phyloP scores from a whole-genome alignment of 1,284 basidiomycete genomes.

The Ganoderma meredithae region DNA sequence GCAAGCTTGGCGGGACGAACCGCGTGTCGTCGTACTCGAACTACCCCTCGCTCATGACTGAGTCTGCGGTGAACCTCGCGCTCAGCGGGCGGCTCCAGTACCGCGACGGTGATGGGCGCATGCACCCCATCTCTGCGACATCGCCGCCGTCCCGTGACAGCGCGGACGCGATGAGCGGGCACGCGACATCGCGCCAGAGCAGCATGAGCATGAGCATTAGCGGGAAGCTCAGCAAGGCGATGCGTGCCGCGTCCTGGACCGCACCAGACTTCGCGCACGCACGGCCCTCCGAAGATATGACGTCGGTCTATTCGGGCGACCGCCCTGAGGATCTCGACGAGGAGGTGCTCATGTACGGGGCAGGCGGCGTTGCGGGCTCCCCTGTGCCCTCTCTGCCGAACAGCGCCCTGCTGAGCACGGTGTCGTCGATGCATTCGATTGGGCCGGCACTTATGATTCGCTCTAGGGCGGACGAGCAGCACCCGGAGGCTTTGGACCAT shows the following conservation, averaged over 20 bases:
- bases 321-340: conserved; percentile 51
- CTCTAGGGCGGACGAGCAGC: conserved; percentile 33
- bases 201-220: conserved; percentile 36
- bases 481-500: conserved; percentile 34
- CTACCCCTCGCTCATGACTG: conserved; percentile 27
- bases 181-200: conserved; percentile 38
- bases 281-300: conserved; percentile 52
- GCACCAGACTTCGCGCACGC: conserved; percentile 47
- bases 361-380: conserved; percentile 56
- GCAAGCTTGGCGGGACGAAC: conserved; percentile 23
- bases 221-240: conserved; percentile 47
- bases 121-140: conserved; percentile 23
- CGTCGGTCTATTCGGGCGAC: conserved; percentile 60
- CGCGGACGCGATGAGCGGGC: conserved; percentile 43
- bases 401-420: conserved; percentile 44
- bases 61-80: conserved; percentile 16
- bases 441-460: conserved; percentile 38
- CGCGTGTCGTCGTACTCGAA: conserved; percentile 31
- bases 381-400: conserved; percentile 48
- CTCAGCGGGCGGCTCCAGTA: conserved; percentile 1
- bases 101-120: conserved; percentile 19
- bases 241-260: conserved; percentile 72
- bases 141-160: conserved; percentile 41
- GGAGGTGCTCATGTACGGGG: conserved; percentile 58
- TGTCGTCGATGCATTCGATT: conserved; percentile 39